Evolutionary conservation across 139 green algal species (phyloP).

Genomic region (Spirogloea muscicola): DNA sequence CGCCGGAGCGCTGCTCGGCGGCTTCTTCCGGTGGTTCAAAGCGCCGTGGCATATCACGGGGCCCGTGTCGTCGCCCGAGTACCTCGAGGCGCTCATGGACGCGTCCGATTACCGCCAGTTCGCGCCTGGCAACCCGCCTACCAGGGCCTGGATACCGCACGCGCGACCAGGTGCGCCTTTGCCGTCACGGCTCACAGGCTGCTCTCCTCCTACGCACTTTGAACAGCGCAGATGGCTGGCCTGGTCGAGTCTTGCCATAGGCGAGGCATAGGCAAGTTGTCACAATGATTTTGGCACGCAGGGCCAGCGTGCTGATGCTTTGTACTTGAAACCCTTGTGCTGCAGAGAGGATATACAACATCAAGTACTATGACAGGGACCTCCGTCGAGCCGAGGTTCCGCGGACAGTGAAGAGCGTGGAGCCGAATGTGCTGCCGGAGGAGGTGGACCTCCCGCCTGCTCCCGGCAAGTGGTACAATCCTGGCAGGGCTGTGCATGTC

Average conservation of each 20-base stretch:
- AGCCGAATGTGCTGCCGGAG: not conserved
- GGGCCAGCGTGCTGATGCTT: too few relatives aligned
- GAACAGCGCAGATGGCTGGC: too few relatives aligned
- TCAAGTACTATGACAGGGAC: slow-evolving; percentile 3
- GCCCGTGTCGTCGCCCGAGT: not conserved
- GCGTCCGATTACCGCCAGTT: not conserved
- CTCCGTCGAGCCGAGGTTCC: not conserved
- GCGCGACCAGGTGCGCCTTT: too few relatives aligned
- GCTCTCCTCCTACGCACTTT: too few relatives aligned
- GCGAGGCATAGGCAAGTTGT: too few relatives aligned
- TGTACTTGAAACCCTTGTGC: too few relatives aligned
- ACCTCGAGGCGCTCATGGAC: not conserved
- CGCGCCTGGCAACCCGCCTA: not conserved
- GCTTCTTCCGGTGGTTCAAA: not conserved
- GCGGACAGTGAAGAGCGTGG: not conserved
- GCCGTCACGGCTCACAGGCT: too few relatives aligned
- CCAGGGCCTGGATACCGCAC: not conserved
- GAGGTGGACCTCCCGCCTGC: not conserved
- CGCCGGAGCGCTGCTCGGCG: too few relatives aligned
- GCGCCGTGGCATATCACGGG: not conserved
- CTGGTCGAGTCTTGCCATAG: too few relatives aligned
- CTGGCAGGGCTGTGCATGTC: not conserved
- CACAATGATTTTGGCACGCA: too few relatives aligned
- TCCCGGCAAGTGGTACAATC: not conserved
- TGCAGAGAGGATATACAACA: not conserved